phyloP scores from a whole-genome alignment of 305 asterid species.

The Galium porrigens region DNA sequence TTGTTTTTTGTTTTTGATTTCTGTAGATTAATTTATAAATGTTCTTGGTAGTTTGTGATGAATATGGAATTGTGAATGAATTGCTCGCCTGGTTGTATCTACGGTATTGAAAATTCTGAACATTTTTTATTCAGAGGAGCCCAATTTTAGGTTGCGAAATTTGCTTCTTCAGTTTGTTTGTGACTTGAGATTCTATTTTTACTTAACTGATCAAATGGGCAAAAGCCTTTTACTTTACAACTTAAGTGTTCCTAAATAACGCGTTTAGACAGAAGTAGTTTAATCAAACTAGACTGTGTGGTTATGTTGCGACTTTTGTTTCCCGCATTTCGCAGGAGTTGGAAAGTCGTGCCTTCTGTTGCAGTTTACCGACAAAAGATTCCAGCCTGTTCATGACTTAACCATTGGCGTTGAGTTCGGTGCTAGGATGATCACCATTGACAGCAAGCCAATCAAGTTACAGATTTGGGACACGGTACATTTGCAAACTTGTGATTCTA shows the following conservation, averaged over 20 bases:
- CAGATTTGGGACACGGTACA: slow-evolving; percentile 72
- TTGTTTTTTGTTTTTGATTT: not conserved
- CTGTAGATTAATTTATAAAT: not conserved
- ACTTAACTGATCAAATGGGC: not conserved
- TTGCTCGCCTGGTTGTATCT: not conserved
- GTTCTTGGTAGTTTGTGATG: not conserved
- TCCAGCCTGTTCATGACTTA: slow-evolving; percentile 66
- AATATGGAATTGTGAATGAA: not conserved
- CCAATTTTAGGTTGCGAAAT: not conserved
- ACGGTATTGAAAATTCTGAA: not conserved
- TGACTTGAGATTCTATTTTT: not conserved
- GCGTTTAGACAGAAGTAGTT: not conserved
- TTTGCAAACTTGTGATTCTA: not conserved
- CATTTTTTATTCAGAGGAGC: not conserved
- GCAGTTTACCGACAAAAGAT: slow-evolving; percentile 72
- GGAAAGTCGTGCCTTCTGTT: slow-evolving; percentile 80
- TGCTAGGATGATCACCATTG: slow-evolving; percentile 55
- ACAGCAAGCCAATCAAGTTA: slow-evolving; percentile 54
- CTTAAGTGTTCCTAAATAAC: not conserved
- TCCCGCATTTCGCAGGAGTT: slow-evolving; percentile 38
- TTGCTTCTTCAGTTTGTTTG: not conserved
- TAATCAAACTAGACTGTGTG: not conserved
- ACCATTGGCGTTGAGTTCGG: slow-evolving; percentile 81
- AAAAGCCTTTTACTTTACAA: not conserved
- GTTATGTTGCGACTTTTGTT: not conserved